These are phyloP conservation scores for Tilletia horrida DNA, from an alignment of 1,284 basidiomycete species.

Conservation along the genomic window DNA sequence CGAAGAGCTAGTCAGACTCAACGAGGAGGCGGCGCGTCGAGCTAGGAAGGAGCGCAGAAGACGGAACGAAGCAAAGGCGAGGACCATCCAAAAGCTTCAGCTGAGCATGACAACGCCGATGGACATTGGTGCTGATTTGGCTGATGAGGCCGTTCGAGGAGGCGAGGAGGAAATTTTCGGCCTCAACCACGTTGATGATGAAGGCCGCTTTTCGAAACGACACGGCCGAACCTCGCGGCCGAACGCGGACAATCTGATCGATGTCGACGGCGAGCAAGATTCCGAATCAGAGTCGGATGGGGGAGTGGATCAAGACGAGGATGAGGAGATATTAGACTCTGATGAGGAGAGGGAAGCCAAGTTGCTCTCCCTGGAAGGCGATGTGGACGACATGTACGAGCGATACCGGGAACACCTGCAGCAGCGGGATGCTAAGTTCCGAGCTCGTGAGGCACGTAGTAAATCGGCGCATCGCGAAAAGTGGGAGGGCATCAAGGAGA, in stretches of 20 bases:
- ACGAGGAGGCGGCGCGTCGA: conserved; percentile 71
- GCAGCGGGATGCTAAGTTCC: conserved; percentile 85
- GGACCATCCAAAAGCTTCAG: conserved; percentile 90
- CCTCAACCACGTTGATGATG: conserved; percentile 34
- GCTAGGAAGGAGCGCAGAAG: conserved; percentile 76
- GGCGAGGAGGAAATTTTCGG: conserved; percentile 48
- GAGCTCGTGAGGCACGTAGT: conserved; percentile 75
- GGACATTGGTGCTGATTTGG: conserved; percentile 81
- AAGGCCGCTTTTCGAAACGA: conserved; percentile 17
- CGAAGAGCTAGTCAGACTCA: conserved; percentile 73
- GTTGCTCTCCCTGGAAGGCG: conserved; percentile 66
- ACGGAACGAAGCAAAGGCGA: conserved; percentile 82
- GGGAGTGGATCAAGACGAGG: conserved; percentile 52
- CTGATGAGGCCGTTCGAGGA: conserved; percentile 43
- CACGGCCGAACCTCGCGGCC: conserved; percentile 2
- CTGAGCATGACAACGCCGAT: conserved; percentile 94
- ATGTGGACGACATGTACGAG: conserved; percentile 84
- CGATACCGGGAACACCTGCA: conserved; percentile 76
- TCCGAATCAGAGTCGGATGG: conserved; percentile 55
- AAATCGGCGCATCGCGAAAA: conserved; percentile 63
- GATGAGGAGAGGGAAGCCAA: conserved; percentile 61
- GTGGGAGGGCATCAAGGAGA: conserved; percentile 47
- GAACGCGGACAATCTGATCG: conserved; percentile 19
- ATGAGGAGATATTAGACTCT: conserved; percentile 59
- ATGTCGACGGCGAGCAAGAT: conserved; percentile 20